Evolutionary conservation across 2,329 filamentous ascomycete species (phyloP), one percentile per base, ranked within the genome.

Genomic region (Beauveria varroae): DNA sequence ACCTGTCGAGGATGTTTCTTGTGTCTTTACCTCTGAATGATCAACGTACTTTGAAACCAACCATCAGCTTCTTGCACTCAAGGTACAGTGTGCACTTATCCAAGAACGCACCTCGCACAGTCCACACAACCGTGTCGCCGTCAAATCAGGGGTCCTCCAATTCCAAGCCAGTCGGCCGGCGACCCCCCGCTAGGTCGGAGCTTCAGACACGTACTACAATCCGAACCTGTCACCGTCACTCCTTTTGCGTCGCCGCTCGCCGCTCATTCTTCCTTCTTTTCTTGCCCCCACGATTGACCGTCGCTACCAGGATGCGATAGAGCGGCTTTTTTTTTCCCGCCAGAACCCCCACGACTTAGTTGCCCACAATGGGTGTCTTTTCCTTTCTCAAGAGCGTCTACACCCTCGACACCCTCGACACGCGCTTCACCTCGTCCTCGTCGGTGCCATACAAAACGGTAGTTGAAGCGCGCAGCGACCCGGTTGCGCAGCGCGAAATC

Each of bases 361-460:
- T 20, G 20, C 46, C 49, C 57, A 61, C 60, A 40, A 81, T 81
- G 78, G 75, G 75, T 65, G 65, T 73, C 64, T 60, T 76, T 63
- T 75, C 77, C 64, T 78, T 76, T 66, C 67, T 81, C 53, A 70
- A 74, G 65, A 76, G 73, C 64, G 81, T 89, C 69, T 90, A 89
- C 76, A 81, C 83, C 65, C 79, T 86, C 63, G 82, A 87, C 67
- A 86, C 84, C 18, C 77, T 87, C 71, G 80, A 82, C 72, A 83
- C 80, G 62, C 78, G 80, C 65, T 83, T 96, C 73, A 87, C 87
- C 30, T 87, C 82, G 57, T 81, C 90, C 12, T 85, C 91, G 37
- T 84, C 81, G 28, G 85, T 85, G 24, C 85, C 91, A 41, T 87
- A 88, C 73, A 81, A 81, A 69, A 75, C 80, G 44, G 77, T 82